A percentile compares a stretch with the other conserved stretches of the same genome.
phyloP scores from a whole-genome alignment of 1,284 basidiomycete species.

The Wolfiporia cocos region DNA sequence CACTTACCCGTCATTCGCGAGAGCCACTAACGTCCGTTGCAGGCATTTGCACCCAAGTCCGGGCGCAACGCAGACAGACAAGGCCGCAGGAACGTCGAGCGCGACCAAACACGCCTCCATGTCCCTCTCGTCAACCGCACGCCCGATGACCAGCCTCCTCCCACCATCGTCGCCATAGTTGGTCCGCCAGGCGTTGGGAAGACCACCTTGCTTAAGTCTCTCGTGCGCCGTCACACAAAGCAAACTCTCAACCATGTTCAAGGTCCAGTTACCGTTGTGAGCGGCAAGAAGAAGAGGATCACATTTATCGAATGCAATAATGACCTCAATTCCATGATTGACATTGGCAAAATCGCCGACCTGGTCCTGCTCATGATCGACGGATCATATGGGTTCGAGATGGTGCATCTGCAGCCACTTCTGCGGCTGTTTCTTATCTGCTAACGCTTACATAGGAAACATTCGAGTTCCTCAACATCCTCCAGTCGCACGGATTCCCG shows the following conservation, averaged over 20 bases:
- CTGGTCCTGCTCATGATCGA: conserved; percentile 97
- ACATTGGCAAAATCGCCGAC: conserved; percentile 95
- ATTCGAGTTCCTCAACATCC: conserved; percentile 96
- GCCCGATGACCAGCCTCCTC: conserved; percentile 88
- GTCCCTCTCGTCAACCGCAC: conserved; percentile 95
- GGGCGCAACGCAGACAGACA: conserved; percentile 85
- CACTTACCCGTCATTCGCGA: not conserved
- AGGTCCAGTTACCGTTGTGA: conserved; percentile 95
- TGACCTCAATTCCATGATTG: conserved; percentile 97
- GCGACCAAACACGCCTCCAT: conserved; percentile 92
- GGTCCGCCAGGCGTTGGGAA: conserved; percentile 98
- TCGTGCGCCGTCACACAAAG: conserved; percentile 92
- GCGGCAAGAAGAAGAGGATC: conserved; percentile 85
- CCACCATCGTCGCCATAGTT: conserved; percentile 94
- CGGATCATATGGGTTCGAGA: conserved; percentile 97
- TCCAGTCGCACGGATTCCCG: conserved; percentile 96
- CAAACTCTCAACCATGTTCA: conserved; percentile 88
- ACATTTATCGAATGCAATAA: conserved; percentile 98
- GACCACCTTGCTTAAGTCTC: conserved; percentile 88
- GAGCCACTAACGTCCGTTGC: conserved; percentile 1
- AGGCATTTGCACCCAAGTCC: conserved; percentile 95
- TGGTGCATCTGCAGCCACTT: conserved; percentile 56
- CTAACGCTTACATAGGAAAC: conserved; percentile 68
- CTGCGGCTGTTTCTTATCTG: conserved; percentile 1
- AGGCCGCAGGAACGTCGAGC: conserved; percentile 87